phyloP scores from a whole-genome alignment of 2,329 filamentous ascomycete species.

The Nemania bipapillata region DNA sequence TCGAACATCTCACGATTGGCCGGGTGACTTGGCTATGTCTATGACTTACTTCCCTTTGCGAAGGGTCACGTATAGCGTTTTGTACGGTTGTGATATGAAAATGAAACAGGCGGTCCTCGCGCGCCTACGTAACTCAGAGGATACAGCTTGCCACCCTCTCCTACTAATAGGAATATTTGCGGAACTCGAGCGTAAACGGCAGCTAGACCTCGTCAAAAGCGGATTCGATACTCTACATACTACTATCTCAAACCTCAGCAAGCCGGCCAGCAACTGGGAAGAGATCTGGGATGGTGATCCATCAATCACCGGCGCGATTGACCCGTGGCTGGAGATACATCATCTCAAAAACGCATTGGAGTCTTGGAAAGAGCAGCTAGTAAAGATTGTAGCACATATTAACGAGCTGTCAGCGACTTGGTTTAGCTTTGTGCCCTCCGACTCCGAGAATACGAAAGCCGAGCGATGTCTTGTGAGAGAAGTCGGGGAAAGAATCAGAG shows the following conservation, averaged over 20 bases:
- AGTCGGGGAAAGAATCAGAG: neutral
- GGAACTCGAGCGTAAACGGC: neutral
- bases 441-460: neutral
- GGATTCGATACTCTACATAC: neutral
- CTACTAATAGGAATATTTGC: constrained; percentile 1
- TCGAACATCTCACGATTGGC: constrained; percentile 2
- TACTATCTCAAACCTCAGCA: neutral
- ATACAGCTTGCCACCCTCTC: neutral
- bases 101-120: neutral
- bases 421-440: neutral
- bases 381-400: neutral
- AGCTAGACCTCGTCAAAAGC: neutral
- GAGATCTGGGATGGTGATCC: no score
- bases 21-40: neutral
- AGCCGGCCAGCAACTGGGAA: neutral
- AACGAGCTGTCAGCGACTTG: neutral
- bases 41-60: neutral
- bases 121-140: neutral
- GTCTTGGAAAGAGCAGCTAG: constrained; percentile 4
- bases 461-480: neutral
- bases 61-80: neutral
- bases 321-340: neutral
- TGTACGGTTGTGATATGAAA: neutral
- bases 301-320: neutral
- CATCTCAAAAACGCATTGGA: constrained; percentile 2